Percentiles rank a stretch among this genome's conserved stretches.
Conservation (phyloP, 2,329 filamentous ascomycete species). For the Alternaria sp. region DNA sequence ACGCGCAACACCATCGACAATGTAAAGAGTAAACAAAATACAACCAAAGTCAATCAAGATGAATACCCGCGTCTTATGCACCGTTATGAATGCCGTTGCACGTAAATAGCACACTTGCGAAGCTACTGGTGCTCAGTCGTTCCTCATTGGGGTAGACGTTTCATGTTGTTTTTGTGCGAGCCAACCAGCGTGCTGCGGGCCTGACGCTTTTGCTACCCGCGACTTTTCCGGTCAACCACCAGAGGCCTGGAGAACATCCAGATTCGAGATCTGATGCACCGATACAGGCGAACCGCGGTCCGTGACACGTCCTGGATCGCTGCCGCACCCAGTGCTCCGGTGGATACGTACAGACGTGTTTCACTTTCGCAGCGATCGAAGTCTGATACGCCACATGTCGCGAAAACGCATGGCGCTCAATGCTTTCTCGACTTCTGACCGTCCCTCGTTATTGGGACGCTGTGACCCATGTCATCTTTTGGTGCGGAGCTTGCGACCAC, state of each 20-base stretch:
- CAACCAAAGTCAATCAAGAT: constrained; percentile 8
- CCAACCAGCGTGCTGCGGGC: constrained; percentile 24
- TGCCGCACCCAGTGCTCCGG: too few relatives aligned
- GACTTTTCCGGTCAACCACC: constrained; percentile 9
- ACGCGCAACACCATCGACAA: constrained; percentile 2
- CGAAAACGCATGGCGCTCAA: constrained; percentile 43
- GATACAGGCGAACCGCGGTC: constrained; percentile 21
- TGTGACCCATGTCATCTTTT: constrained; percentile 30
- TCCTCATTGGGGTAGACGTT: constrained; percentile 32
- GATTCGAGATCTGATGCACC: constrained; percentile 17
- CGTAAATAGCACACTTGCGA: constrained; percentile 9
- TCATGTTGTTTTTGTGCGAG: constrained; percentile 14
- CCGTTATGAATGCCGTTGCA: constrained; percentile 28
- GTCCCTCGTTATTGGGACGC: constrained; percentile 24
- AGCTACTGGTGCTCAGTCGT: constrained; percentile 9
- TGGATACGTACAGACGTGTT: too few relatives aligned
- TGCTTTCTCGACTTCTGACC: constrained; percentile 37
- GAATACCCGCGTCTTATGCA: constrained; percentile 26
- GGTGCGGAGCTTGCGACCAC: constrained; percentile 35
- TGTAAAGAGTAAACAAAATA: constrained; percentile 21
- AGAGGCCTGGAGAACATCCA: constrained; percentile 9
- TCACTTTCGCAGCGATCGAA: constrained; percentile 25
- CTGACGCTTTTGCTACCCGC: constrained; percentile 7
- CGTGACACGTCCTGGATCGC: constrained; percentile 19
- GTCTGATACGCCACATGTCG: constrained; percentile 40